Evolutionary conservation across 1,284 basidiomycete genomes (phyloP).

Genomic region (Athelia sp.): DNA sequence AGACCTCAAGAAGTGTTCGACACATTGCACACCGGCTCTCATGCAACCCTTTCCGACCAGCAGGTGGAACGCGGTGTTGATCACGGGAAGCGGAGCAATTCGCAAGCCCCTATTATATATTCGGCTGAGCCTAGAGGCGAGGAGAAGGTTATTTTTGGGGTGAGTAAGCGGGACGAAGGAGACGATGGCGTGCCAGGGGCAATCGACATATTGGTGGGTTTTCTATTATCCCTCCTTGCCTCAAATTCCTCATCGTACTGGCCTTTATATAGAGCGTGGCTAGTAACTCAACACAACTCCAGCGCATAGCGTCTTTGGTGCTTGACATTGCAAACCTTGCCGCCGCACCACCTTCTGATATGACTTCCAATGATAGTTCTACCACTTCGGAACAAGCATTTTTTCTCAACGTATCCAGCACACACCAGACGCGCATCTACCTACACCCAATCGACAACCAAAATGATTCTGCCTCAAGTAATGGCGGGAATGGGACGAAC

Average conservation of each 20-base stretch:
- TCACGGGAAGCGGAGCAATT: too few species aligned
- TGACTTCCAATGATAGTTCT: conserved; percentile 7
- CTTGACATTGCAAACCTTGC: conserved; percentile 27
- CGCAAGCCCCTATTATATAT: too few species aligned
- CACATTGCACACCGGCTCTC: too few species aligned
- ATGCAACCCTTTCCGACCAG: too few species aligned
- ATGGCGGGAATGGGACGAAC: neutral
- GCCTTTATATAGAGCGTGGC: conserved; percentile 7
- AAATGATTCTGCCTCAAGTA: neutral
- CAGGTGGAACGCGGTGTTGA: too few species aligned
- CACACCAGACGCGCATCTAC: conserved; percentile 46
- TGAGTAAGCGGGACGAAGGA: conserved; percentile 2
- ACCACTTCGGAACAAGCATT: conserved; percentile 25
- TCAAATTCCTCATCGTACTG: neutral
- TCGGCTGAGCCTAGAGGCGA: too few species aligned
- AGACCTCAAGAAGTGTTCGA: too few species aligned
- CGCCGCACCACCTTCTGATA: neutral
- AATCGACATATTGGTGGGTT: conserved; percentile 44
- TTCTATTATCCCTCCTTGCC: conserved; percentile 2
- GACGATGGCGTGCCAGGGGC: conserved; percentile 32
- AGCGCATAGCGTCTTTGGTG: conserved; percentile 43
- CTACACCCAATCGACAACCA: conserved; percentile 30
- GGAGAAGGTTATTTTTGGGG: too few species aligned
- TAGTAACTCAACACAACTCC: conserved; percentile 19
- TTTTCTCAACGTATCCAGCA: conserved; percentile 50